Evolutionary conservation across 495 filamentous ascomycete genomes (phyloP).

Genomic region (Darksidea phi): DNA sequence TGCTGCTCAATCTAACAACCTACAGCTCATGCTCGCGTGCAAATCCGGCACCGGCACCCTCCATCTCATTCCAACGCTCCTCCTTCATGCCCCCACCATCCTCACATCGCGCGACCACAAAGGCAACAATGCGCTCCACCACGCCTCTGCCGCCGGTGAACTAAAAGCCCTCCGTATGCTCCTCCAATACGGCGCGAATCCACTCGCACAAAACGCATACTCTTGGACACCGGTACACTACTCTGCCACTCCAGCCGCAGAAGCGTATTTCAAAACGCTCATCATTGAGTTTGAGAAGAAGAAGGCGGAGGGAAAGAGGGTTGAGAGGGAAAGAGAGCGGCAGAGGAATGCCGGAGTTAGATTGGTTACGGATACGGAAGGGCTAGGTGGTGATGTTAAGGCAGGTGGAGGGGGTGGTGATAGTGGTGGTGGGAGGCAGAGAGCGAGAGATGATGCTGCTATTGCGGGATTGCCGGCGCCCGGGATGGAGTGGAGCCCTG

Average conservation of each 20-base stretch:
- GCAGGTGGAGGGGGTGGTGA: constrained; percentile 21
- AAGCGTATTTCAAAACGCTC: constrained; percentile 69
- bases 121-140: constrained; percentile 77
- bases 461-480: constrained; percentile 28
- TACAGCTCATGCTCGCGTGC: constrained; percentile 38
- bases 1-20: not conserved
- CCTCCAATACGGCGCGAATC: constrained; percentile 65
- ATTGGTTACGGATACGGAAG: constrained; percentile 40
- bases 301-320: constrained; percentile 37
- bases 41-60: constrained; percentile 31
- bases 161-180: constrained; percentile 70
- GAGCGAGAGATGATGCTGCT: constrained; percentile 31
- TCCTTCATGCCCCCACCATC: constrained; percentile 18
- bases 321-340: constrained; percentile 36
- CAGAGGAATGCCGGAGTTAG: constrained; percentile 38
- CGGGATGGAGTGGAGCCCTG: constrained; percentile 41
- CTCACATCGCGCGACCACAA: constrained; percentile 52
- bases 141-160: constrained; percentile 64
- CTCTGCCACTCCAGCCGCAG: constrained; percentile 68
- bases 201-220: constrained; percentile 63
- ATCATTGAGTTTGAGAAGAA: constrained; percentile 55
- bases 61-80: constrained; percentile 36
- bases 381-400: constrained; percentile 17
- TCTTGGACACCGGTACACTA: constrained; percentile 73
- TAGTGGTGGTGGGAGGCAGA: constrained; percentile 9